Base-by-base conservation (phyloP, 164 flowering plant species). In the Aristolochia fimbriata region DNA sequence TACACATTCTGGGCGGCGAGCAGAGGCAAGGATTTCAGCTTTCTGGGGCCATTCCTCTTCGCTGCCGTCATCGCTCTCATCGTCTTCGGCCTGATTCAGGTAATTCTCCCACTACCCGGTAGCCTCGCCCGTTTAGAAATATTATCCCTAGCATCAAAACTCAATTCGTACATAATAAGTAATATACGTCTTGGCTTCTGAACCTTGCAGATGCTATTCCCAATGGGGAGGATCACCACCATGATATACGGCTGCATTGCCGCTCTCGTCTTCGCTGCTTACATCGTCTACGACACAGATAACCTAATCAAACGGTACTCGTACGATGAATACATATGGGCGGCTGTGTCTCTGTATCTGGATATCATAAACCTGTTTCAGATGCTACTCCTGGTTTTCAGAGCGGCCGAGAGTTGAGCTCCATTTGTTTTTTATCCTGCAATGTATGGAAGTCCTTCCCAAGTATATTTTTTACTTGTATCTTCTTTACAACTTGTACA, bases 321-420 rank as follows among this genome's bases (percentile, higher is more conserved):
- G 0, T 94, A 94, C 21, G 99, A 94, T 52, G 94, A 94, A 19
- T 91, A 88, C 71, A 83, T 91, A 3, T 88, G 96, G 96, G 99
- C 97, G 52, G 82, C 97, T 0, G 83, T 94, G 11, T 48, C 81
- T 3, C 72, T 91, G 52, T 94, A 91, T 72, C 70, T 88, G 24
- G 96, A 94, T 57, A 65, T 94, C 72, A 77, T 94, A 60, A 91
- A 91, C 70, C 96, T 88, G 62, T 94, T 94, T 78, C 74, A 80
- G 1, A 47, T 89, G 0, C 62, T 94, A 59, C 71, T 91, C 0
- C 74, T 82, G 17, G 4, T 91, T 45, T 81, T 94, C 63, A 74
- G 86, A 73, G 89, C 87, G 53, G 83, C 78, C 48, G 95, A 94
- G 13, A n/a, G 45, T 62, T 62, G 49, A 53, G 19, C 25, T 12